phyloP scores from a whole-genome alignment of 305 asterid species.

The Solanum aculeatissimum region DNA sequence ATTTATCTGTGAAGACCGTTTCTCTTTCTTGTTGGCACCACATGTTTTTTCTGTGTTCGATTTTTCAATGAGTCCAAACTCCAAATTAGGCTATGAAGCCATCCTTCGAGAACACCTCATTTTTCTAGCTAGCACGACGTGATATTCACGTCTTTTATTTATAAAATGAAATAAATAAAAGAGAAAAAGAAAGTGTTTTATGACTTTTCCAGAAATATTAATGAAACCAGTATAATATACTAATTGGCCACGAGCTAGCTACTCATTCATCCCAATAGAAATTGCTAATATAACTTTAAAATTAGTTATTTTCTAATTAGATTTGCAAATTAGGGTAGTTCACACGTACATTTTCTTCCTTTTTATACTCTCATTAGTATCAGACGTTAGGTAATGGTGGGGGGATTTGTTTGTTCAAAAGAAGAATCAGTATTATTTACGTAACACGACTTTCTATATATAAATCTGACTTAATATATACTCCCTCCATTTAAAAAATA shows the following conservation, averaged over 20 bases:
- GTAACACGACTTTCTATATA: not conserved
- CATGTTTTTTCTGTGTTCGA: not conserved
- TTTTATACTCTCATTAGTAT: not conserved
- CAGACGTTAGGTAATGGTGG: not conserved
- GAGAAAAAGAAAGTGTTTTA: not conserved
- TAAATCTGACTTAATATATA: not conserved
- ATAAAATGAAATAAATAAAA: not conserved
- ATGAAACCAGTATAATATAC: not conserved
- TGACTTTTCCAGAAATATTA: not conserved
- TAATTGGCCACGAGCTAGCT: not conserved
- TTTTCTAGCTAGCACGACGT: not conserved
- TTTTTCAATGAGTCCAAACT: not conserved
- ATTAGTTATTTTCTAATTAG: not conserved
- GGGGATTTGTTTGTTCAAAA: not conserved
- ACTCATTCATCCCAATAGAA: not conserved
- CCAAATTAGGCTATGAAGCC: not conserved
- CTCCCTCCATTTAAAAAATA: no score
- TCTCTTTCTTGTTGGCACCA: not conserved
- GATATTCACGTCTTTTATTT: not conserved
- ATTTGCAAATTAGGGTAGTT: not conserved
- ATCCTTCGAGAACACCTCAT: not conserved
- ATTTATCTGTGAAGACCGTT: not conserved
- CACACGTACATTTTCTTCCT: not conserved
- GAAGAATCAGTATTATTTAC: not conserved
- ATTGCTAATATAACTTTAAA: not conserved